Evolutionary conservation across 345 rosid genomes (phyloP).

Genomic region (Citrus australasica): DNA sequence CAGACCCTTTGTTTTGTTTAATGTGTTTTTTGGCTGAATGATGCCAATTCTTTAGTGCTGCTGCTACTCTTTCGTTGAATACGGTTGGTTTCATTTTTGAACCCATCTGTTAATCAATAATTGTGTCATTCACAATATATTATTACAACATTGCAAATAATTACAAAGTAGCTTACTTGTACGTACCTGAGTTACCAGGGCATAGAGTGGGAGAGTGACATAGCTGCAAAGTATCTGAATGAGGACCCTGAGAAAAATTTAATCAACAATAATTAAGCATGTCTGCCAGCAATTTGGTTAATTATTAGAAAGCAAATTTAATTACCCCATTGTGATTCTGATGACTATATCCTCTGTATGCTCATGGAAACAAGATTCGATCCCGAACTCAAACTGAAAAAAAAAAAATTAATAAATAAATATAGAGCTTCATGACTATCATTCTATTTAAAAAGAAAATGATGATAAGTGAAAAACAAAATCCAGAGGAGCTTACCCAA

Average conservation of each 20-base stretch:
- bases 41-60: constrained; percentile 73
- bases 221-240: constrained; percentile 90
- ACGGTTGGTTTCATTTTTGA: constrained; percentile 83
- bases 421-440: neutral
- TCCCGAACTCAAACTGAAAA: constrained; percentile 56
- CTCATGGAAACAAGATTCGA: constrained; percentile 63
- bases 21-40: constrained; percentile 63
- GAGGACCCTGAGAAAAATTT: constrained; percentile 44
- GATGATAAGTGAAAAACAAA: neutral
- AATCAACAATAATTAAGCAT: neutral
- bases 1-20: constrained; percentile 49
- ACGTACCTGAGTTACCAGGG: constrained; percentile 81
- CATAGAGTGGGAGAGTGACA: constrained; percentile 90
- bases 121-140: neutral
- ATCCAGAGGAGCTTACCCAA: constrained; percentile 46
- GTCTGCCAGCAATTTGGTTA: neutral
- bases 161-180: neutral
- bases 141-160: neutral
- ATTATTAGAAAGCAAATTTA: neutral
- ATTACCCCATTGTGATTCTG: constrained; percentile 78
- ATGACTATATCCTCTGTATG: constrained; percentile 44
- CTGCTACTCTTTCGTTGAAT: constrained; percentile 69
- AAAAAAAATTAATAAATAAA: neutral
- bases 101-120: constrained; percentile 60
- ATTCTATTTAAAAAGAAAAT: neutral